A percentile compares a stretch with the other conserved stretches of the same genome.
Evolutionary conservation across 208 protist genomes (phyloP).

Genomic region (Acanthamoeba triangularis): DNA sequence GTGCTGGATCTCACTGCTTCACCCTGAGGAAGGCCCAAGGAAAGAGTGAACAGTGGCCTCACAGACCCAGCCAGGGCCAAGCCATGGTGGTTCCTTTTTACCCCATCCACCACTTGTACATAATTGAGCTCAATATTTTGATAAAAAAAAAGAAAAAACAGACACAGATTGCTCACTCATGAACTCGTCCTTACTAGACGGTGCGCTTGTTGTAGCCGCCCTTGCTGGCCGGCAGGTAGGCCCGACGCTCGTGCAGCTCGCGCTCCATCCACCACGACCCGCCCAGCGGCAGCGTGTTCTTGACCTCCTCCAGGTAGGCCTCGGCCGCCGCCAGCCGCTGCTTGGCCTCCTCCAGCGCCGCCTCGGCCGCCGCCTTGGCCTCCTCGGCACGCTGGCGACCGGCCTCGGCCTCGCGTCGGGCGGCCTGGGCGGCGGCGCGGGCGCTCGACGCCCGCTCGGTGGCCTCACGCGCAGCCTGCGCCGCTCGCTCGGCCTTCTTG

Average conservation of each 20-base stretch:
- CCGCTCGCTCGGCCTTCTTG: conserved; percentile 77
- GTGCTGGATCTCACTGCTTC: not conserved
- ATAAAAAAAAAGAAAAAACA: not conserved
- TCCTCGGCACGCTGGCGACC: not conserved
- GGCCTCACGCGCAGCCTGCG: conserved; percentile 67
- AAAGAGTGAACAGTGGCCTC: too few relatives aligned
- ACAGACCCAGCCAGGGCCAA: too few relatives aligned
- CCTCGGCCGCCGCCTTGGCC: conserved; percentile 78
- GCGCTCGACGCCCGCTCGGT: conserved; percentile 5
- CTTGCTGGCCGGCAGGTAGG: conserved; percentile 80
- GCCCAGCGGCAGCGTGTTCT: conserved; percentile 71
- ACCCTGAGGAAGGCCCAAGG: too few relatives aligned
- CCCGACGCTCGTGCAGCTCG: conserved; percentile 73
- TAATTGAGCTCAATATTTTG: too few relatives aligned
- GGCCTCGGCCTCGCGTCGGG: not conserved
- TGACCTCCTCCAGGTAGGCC: conserved; percentile 81
- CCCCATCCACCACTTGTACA: too few relatives aligned
- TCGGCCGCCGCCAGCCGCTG: conserved; percentile 56
- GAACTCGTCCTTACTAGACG: not conserved
- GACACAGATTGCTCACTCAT: too few relatives aligned
- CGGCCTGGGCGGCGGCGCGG: conserved; percentile 3
- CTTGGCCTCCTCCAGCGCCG: conserved; percentile 75
- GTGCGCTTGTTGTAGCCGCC: conserved; percentile 72
- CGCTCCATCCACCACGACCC: conserved; percentile 82
- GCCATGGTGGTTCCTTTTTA: too few relatives aligned